Conservation (phyloP, 2,329 filamentous ascomycete species). For the Verticillium nonalfalfae region DNA sequence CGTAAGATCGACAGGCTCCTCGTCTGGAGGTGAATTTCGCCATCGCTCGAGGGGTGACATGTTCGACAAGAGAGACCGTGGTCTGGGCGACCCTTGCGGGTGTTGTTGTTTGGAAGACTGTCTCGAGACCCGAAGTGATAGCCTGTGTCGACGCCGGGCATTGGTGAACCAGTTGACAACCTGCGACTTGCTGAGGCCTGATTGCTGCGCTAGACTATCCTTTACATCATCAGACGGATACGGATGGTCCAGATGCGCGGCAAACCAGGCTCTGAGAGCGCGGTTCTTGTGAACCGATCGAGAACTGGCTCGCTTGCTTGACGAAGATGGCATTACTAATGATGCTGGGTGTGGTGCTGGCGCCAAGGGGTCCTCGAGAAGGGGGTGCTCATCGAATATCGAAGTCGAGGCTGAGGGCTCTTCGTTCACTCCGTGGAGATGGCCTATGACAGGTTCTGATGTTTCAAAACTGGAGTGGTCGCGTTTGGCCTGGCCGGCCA, state of each 20-base stretch:
- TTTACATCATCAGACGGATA: constrained; percentile 43
- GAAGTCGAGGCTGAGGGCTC: constrained; percentile 13
- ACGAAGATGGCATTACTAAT: constrained; percentile 6
- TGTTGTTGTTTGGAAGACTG: constrained; percentile 20
- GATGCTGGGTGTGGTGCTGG: constrained; percentile 2
- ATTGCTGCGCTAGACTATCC: constrained; percentile 27
- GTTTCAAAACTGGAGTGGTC: constrained; percentile 39
- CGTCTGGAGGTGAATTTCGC: constrained; percentile 30
- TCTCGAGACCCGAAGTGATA: constrained; percentile 18
- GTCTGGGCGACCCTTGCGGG: constrained; percentile 35
- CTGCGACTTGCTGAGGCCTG: constrained; percentile 36
- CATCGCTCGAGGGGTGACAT: constrained; percentile 39
- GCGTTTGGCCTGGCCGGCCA: constrained; percentile 36
- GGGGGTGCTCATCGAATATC: background rate
- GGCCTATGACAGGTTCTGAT: constrained; percentile 36
- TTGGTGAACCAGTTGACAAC: constrained; percentile 46
- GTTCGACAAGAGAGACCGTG: constrained; percentile 21
- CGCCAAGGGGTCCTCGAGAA: background rate
- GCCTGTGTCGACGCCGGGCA: constrained; percentile 38
- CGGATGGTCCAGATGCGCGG: constrained; percentile 35
- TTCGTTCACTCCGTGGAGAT: constrained; percentile 41
- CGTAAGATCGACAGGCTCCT: constrained; percentile 32
- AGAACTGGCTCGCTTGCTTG: constrained; percentile 25
- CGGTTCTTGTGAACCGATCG: constrained; percentile 38
- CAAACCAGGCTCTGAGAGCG: constrained; percentile 38